Evolutionary conservation across 2,329 filamentous ascomycete genomes (phyloP), one percentile per base, ranked within the genome.

Genomic region (Aspergillus transmontanensis): DNA sequence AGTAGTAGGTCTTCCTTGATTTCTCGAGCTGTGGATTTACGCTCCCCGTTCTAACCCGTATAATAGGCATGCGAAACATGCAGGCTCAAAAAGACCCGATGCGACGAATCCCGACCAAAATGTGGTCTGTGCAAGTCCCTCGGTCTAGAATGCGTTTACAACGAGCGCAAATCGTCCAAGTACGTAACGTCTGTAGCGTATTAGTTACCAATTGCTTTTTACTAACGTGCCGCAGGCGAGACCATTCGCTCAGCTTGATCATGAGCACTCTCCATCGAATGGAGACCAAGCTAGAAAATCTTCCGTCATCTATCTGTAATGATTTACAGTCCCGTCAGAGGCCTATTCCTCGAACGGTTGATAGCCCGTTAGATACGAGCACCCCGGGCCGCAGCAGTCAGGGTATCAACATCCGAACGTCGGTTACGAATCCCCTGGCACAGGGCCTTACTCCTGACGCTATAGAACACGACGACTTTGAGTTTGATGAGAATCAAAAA

Each of bases 261-360:
- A 85, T 85, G 72, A 85, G 84, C 68, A 83, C 83, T 12, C 79
- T 86, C 28, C 79, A 83, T 71, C 78, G 84, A 14, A 76, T 86
- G 21, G 84, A 86, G 69, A 77, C 79, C 5, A 86, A 85, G 68
- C 75, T 86, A 45, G 83, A 86, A 67, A 78, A 80, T 58, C 71
- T 84, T 16, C 81, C 82, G 1, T 69, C 64, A 4, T 69, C 71
- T 6, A 68, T 79, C 34, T 65, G 68, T 21, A 69, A 68, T 58
- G 73, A 78, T 26, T 65, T 78, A 19, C 57, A 75, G 66, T 61
- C 78, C 65, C 60, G 78, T 70, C 66, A 75, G 69, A 64, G 71
- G 67, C 69, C 74, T 63, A 62, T 68, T 58, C 67, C 65, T 26
- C 61, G 66, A 21, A 65, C 63, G 16, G 50, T 68, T 9, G 64